Conservation (phyloP, 495 filamentous ascomycete species). For the Diplogelasinospora grovesii region DNA sequence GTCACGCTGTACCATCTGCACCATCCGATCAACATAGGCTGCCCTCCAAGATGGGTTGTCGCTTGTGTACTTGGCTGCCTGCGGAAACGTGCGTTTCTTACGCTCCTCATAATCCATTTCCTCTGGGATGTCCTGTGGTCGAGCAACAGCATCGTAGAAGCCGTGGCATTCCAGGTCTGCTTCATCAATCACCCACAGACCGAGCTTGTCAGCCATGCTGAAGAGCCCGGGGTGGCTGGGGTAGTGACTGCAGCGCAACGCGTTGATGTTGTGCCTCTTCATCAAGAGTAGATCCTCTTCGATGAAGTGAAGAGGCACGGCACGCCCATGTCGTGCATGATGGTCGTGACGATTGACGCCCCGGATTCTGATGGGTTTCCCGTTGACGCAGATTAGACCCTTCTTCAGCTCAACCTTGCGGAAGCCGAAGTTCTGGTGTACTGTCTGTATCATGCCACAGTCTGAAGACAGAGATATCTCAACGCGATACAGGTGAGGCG, state of each 20-base stretch:
- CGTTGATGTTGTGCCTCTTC: constrained; percentile 63
- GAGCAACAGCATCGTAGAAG: constrained; percentile 47
- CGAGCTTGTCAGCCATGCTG: constrained; percentile 60
- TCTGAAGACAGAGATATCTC: constrained; percentile 23
- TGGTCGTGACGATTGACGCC: constrained; percentile 63
- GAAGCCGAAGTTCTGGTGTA: constrained; percentile 44
- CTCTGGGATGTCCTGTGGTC: constrained; percentile 38
- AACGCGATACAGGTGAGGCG: constrained; percentile 51
- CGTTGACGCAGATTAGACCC: constrained; percentile 54
- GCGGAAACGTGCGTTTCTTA: constrained; percentile 43
- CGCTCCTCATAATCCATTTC: constrained; percentile 45
- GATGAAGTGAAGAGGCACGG: constrained; percentile 53
- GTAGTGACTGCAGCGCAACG: constrained; percentile 56
- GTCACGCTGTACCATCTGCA: constrained; percentile 57
- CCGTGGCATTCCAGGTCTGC: constrained; percentile 67
- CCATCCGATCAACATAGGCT: constrained; percentile 59
- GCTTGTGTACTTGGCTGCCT: constrained; percentile 51
- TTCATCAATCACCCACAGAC: constrained; percentile 65
- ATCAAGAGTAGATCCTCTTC: constrained; percentile 54
- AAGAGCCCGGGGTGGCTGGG: constrained; percentile 52
- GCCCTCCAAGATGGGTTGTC: constrained; percentile 58
- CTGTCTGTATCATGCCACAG: neutral
- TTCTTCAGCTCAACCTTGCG: constrained; percentile 51
- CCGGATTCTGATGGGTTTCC: constrained; percentile 46
- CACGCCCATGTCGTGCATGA: constrained; percentile 51